Percentiles rank a stretch among this genome's conserved stretches.
These are phyloP conservation scores for Xylaria sp. DNA, from an alignment of 2,329 filamentous ascomycete species.

Conservation along the genomic window DNA sequence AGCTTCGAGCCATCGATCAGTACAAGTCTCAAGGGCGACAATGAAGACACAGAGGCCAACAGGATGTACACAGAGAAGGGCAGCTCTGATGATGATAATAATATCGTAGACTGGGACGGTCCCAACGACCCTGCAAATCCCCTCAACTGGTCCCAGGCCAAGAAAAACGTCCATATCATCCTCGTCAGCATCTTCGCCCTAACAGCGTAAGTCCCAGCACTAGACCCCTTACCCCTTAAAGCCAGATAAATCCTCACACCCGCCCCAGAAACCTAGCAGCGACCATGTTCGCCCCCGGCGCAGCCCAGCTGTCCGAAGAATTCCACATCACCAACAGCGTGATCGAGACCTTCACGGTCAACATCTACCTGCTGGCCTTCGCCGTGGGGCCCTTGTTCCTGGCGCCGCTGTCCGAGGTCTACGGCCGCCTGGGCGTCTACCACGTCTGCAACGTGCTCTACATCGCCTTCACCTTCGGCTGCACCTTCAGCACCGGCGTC, in stretches of 20 bases:
- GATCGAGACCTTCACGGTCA: constrained; percentile 35
- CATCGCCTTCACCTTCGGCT: constrained; percentile 50
- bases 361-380: constrained; percentile 38
- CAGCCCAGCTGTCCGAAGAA: constrained; percentile 23
- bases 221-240: neutral
- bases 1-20: neutral
- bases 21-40: neutral
- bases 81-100: neutral
- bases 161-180: constrained; percentile 28
- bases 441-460: constrained; percentile 49
- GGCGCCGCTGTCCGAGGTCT: constrained; percentile 57
- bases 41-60: constrained; percentile 9
- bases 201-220: constrained; percentile 19
- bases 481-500: constrained; percentile 46
- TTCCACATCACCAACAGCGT: constrained; percentile 29
- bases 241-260: neutral
- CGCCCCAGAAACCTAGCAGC: constrained; percentile 29
- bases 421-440: constrained; percentile 51
- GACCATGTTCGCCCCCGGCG: constrained; percentile 36
- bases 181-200: constrained; percentile 31
- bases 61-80: constrained; percentile 3
- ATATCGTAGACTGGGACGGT: constrained; percentile 35
- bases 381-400: constrained; percentile 55
- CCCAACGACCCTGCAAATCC: constrained; percentile 32
- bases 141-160: constrained; percentile 22